Evolutionary conservation across 2,329 filamentous ascomycete species (phyloP).

Genomic region (Bretziella fagacearum): DNA sequence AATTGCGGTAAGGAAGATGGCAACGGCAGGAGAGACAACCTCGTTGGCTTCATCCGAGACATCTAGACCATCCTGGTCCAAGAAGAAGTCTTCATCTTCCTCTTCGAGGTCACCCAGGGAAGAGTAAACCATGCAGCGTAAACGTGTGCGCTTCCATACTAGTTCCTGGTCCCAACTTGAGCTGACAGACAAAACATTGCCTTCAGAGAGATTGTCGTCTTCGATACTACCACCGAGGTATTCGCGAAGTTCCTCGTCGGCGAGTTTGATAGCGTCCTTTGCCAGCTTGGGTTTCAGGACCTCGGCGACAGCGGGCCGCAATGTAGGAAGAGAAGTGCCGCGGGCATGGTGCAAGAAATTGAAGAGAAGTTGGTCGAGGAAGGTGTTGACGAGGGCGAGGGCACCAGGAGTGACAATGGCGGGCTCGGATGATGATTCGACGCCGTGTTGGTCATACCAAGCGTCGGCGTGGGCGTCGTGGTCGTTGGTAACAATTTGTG

Average conservation of each 20-base stretch:
- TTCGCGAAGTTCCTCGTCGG: slow-evolving; percentile 73
- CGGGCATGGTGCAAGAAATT: slow-evolving; percentile 69
- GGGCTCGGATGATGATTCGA: slow-evolving; percentile 47
- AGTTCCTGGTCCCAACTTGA: slow-evolving; percentile 75
- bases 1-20: slow-evolving; percentile 90
- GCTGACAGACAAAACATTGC: neutral
- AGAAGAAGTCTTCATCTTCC: slow-evolving; percentile 83
- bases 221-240: slow-evolving; percentile 68
- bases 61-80: slow-evolving; percentile 61
- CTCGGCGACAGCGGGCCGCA: slow-evolving; percentile 70
- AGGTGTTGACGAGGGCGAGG: slow-evolving; percentile 68
- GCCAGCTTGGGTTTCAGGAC: slow-evolving; percentile 81
- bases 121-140: slow-evolving; percentile 97
- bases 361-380: slow-evolving; percentile 85
- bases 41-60: slow-evolving; percentile 43
- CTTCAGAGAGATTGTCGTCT: slow-evolving; percentile 22
- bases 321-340: slow-evolving; percentile 55
- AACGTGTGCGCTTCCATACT: slow-evolving; percentile 80
- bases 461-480: slow-evolving; percentile 57
- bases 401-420: slow-evolving; percentile 58
- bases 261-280: slow-evolving; percentile 63
- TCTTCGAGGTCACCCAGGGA: slow-evolving; percentile 94
- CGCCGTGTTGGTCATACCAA: slow-evolving; percentile 51
- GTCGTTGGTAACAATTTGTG: slow-evolving; percentile 79
- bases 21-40: slow-evolving; percentile 71